Percentiles rank a stretch among this genome's conserved stretches.
Conservation (phyloP, 176 grass and related monocot species). For the Alopecurus myosuroides region DNA sequence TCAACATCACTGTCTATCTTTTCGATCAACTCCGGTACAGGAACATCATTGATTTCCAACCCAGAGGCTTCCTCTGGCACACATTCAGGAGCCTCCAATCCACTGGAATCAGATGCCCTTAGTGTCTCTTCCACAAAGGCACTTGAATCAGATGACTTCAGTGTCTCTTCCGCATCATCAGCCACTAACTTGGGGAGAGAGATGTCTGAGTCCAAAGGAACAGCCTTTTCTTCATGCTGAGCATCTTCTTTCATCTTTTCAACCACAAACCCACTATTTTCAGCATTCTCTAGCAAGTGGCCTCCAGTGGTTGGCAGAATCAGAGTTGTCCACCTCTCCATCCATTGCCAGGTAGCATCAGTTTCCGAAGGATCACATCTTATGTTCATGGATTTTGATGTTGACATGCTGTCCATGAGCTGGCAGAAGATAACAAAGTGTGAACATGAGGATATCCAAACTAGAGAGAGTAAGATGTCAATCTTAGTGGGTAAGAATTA, state of each 20-base stretch:
- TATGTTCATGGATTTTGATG: constrained; percentile 60
- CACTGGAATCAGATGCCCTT: constrained; percentile 15
- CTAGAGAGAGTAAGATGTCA: neutral
- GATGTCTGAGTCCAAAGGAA: constrained; percentile 34
- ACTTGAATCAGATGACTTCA: constrained; percentile 8
- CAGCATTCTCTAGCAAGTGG: constrained; percentile 32
- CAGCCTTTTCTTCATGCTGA: constrained; percentile 7
- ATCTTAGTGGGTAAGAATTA: constrained; percentile 6
- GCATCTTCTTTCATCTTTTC: constrained; percentile 22
- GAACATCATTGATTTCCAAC: constrained; percentile 23
- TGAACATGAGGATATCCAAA: constrained; percentile 31
- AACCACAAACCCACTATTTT: constrained; percentile 32
- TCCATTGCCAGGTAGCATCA: constrained; percentile 87
- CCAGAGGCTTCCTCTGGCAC: constrained; percentile 21
- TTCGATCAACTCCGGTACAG: constrained; percentile 39
- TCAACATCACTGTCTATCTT: constrained; percentile 15
- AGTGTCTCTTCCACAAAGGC: constrained; percentile 28
- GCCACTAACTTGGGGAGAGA: constrained; percentile 30
- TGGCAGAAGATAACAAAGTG: constrained; percentile 39
- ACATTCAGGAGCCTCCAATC: constrained; percentile 20
- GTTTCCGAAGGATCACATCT: constrained; percentile 83
- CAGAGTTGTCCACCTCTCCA: constrained; percentile 83
- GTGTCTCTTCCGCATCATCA: constrained; percentile 29
- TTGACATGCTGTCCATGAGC: constrained; percentile 59
- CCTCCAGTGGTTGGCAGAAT: constrained; percentile 14